Conservation (phyloP, 2,329 filamentous ascomycete genomes). For the Mollisia scopiformis region DNA sequence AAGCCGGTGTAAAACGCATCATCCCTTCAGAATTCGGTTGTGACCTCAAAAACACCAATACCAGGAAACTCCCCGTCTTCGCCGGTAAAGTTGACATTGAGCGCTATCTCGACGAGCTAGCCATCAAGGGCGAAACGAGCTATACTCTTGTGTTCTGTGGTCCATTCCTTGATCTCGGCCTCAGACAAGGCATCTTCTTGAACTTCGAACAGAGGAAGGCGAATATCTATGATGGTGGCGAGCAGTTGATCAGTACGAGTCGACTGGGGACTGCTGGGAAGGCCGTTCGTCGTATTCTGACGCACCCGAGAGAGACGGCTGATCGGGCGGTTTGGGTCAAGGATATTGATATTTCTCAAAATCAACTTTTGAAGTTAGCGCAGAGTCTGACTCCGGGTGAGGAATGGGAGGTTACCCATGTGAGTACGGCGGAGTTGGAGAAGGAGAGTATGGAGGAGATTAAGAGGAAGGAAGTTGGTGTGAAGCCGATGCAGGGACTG, state of each 20-base stretch:
- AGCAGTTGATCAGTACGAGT: constrained; percentile 48
- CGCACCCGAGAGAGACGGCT: constrained; percentile 53
- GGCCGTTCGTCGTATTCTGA: constrained; percentile 51
- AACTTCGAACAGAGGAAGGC: constrained; percentile 45
- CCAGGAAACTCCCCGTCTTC: constrained; percentile 51
- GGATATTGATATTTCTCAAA: constrained; percentile 49
- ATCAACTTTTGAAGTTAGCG: constrained; percentile 38
- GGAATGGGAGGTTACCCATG: constrained; percentile 31
- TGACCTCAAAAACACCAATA: constrained; percentile 42
- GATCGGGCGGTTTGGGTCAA: constrained; percentile 52
- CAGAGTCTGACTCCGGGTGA: constrained; percentile 36
- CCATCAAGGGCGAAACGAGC: constrained; percentile 45
- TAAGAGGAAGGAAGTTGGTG: constrained; percentile 26
- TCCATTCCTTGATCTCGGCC: constrained; percentile 61
- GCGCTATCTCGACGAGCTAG: constrained; percentile 42
- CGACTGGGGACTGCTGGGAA: constrained; percentile 50
- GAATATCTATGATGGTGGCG: constrained; percentile 53
- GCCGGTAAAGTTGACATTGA: constrained; percentile 50
- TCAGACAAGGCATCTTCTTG: constrained; percentile 46
- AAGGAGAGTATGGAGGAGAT: constrained; percentile 23
- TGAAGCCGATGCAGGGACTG: constrained; percentile 37
- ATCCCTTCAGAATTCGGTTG: constrained; percentile 59
- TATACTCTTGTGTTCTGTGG: constrained; percentile 58
- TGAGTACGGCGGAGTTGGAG: constrained; percentile 23
- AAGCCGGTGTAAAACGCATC: constrained; percentile 62